Evolutionary conservation across 805 yeast species (phyloP).

Genomic region (Metschnikowia baotianmanensis): DNA sequence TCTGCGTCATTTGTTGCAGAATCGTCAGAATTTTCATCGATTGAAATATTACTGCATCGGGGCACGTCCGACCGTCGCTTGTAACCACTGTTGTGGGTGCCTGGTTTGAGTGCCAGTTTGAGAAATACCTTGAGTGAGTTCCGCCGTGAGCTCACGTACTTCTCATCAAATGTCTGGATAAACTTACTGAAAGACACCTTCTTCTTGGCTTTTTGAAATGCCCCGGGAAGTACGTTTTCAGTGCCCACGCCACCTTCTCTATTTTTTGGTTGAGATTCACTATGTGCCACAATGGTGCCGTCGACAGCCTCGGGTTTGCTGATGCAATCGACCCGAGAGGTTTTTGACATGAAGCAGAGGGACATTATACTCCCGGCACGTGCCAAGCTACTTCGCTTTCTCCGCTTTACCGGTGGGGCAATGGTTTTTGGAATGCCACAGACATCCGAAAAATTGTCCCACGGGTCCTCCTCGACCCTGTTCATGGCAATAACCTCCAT

Average conservation of each 20-base stretch:
- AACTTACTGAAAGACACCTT: not conserved
- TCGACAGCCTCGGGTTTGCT: not conserved
- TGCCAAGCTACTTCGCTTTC: not conserved
- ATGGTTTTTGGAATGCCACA: not conserved
- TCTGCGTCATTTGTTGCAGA: too few relatives aligned
- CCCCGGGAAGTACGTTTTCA: not conserved
- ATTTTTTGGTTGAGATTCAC: not conserved
- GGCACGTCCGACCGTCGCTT: not conserved
- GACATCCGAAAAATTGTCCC: not conserved
- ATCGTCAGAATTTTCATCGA: too few relatives aligned
- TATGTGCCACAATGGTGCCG: not conserved
- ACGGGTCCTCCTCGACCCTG: not conserved
- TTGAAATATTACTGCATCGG: too few relatives aligned
- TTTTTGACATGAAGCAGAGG: not conserved
- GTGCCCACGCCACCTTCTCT: too few relatives aligned
- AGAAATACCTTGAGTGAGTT: not conserved
- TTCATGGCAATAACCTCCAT: too few relatives aligned
- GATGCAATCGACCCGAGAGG: not conserved
- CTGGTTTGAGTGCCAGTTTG: conserved; percentile 1
- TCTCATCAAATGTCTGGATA: not conserved
- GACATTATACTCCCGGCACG: not conserved
- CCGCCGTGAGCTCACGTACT: not conserved
- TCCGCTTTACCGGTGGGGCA: not conserved
- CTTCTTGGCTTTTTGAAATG: not conserved
- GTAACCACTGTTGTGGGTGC: not conserved